Percentiles rank a stretch among this genome's conserved stretches.
Conservation (phyloP, 1,284 basidiomycete genomes). For the Cystobasidium pallidum region DNA sequence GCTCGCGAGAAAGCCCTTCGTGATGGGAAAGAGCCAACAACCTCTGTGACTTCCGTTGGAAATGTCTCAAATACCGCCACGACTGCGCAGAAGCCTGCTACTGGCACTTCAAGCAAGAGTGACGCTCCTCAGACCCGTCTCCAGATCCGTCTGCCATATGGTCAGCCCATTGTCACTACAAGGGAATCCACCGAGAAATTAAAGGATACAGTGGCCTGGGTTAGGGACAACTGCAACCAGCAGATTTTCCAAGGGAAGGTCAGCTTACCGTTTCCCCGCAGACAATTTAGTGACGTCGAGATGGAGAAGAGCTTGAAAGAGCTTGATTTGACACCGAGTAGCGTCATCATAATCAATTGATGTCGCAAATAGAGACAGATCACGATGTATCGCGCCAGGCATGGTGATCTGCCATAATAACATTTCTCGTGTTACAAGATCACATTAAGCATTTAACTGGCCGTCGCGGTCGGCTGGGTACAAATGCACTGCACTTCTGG, state of each 20-base stretch:
- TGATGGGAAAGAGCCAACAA: slow-evolving; percentile 63
- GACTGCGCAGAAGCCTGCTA: slow-evolving; percentile 55
- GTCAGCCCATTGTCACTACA: slow-evolving; percentile 79
- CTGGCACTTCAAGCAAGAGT: slow-evolving; percentile 53
- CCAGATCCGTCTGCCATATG: slow-evolving; percentile 75
- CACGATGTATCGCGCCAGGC: not conserved
- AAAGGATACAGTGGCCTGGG: slow-evolving; percentile 79
- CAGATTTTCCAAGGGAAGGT: slow-evolving; percentile 32
- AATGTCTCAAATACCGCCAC: slow-evolving; percentile 57
- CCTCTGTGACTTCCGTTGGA: slow-evolving; percentile 52
- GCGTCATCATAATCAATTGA: slow-evolving; percentile 45
- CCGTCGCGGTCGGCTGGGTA: not conserved
- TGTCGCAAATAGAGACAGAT: not conserved
- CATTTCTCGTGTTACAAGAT: too few species aligned
- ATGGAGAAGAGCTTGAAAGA: slow-evolving; percentile 46
- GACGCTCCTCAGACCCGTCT: slow-evolving; percentile 61
- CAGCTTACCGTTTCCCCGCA: slow-evolving; percentile 45
- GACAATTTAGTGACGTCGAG: slow-evolving; percentile 35
- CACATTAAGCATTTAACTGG: too few species aligned
- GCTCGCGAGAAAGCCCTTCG: slow-evolving; percentile 82
- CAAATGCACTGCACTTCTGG: not conserved
- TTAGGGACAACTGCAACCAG: slow-evolving; percentile 58
- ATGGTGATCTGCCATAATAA: not conserved
- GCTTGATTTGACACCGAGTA: slow-evolving; percentile 45
- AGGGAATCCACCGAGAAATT: slow-evolving; percentile 75